These are phyloP conservation scores for Nicotiana benthamiana DNA, from an alignment of 257 asterid genomes.

Conservation along the genomic window DNA sequence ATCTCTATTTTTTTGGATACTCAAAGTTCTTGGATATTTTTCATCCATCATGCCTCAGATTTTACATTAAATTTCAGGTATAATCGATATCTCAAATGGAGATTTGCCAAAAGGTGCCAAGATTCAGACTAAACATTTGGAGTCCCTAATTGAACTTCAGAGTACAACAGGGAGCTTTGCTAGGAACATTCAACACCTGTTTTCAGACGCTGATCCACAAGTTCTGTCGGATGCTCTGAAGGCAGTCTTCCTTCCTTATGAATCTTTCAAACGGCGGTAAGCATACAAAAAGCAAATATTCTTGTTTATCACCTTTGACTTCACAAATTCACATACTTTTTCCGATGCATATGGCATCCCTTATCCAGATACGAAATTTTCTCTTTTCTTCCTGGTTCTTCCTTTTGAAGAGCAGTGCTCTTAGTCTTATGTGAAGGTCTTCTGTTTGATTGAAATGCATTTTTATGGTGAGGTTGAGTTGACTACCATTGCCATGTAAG, in stretches of 20 bases:
- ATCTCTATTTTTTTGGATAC: neutral
- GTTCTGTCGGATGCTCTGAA: conserved; percentile 69
- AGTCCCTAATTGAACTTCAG: conserved; percentile 82
- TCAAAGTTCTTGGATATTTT: conserved; percentile 2
- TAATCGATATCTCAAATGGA: conserved; percentile 83
- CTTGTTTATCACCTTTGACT: neutral
- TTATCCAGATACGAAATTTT: neutral
- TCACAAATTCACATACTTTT: neutral
- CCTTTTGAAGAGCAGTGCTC: neutral
- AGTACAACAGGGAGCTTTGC: conserved; percentile 80
- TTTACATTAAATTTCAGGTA: conserved; percentile 50
- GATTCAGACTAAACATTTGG: conserved; percentile 80
- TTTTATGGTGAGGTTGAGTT: neutral
- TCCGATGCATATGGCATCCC: neutral
- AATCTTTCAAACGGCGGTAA: conserved; percentile 80
- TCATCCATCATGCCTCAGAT: conserved; percentile 13
- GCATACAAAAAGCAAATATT: neutral
- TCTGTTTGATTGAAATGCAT: neutral
- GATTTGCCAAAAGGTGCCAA: conserved; percentile 82
- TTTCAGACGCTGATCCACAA: conserved; percentile 67
- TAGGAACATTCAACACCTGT: conserved; percentile 78
- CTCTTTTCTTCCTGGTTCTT: conserved; percentile 2
- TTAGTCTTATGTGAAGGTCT: neutral
- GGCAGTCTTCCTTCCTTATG: conserved; percentile 81
- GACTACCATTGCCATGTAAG: neutral